A percentile compares a stretch with the other conserved stretches of the same genome.
phyloP scores from a whole-genome alignment of 352 stramenopile species.

The Pythium angustatum region DNA sequence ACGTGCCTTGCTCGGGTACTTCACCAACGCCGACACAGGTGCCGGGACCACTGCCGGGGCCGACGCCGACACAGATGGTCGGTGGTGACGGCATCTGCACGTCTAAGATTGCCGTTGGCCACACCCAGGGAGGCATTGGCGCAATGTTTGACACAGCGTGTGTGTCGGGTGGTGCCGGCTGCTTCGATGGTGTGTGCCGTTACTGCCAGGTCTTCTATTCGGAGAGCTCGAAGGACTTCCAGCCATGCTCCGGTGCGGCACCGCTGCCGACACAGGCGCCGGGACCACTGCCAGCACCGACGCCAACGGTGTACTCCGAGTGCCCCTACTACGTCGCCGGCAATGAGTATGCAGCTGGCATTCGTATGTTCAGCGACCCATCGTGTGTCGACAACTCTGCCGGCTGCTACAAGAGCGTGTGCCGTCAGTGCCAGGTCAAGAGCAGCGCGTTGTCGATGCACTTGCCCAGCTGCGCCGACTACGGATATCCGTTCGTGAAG shows the following conservation, averaged over 20 bases:
- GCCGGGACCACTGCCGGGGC: background rate
- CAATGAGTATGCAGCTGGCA: too few species aligned
- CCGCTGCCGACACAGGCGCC: background rate
- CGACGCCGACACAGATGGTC: background rate
- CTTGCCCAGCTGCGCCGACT: too few species aligned
- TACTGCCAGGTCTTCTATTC: slow-evolving; percentile 12
- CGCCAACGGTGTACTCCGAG: too few species aligned
- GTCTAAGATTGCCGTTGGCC: slow-evolving; percentile 33
- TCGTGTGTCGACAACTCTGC: too few species aligned
- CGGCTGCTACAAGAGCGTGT: too few species aligned
- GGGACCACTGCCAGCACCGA: background rate
- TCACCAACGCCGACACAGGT: background rate
- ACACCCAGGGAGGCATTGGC: slow-evolving; percentile 33
- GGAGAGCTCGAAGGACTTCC: slow-evolving; percentile 8
- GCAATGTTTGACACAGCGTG: slow-evolving; percentile 6
- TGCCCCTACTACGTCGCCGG: too few species aligned
- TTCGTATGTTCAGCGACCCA: too few species aligned
- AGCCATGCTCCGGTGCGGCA: slow-evolving; percentile 22
- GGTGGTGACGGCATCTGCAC: background rate
- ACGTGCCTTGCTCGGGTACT: slow-evolving; percentile 27
- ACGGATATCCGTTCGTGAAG: too few species aligned
- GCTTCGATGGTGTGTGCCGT: slow-evolving; percentile 11
- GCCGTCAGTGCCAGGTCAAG: too few species aligned
- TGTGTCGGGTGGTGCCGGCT: slow-evolving; percentile 5
- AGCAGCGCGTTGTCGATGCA: too few species aligned